Evolutionary conservation across 192 early-diverging fungal genomes (phyloP).

Genomic region (Mortierella antarctica): DNA sequence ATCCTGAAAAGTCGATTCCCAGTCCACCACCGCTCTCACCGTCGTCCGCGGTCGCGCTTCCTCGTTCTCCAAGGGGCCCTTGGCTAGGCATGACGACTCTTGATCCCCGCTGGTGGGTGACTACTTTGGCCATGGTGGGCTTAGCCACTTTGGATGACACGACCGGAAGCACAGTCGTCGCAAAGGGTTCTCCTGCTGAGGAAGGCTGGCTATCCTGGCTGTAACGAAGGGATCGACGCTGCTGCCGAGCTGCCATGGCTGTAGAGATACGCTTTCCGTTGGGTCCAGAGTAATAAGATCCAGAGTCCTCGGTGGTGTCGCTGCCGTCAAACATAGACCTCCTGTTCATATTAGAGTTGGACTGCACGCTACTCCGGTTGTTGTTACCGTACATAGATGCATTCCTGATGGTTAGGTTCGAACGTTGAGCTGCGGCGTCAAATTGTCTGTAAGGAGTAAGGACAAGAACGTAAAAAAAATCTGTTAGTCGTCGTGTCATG

Average conservation of each 20-base stretch:
- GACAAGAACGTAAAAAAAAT: slow-evolving; percentile 1
- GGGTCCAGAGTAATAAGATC: slow-evolving; percentile 21
- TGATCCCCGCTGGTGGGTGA: slow-evolving; percentile 27
- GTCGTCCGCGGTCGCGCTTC: not conserved
- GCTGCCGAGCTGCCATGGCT: slow-evolving; percentile 32
- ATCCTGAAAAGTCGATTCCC: slow-evolving; percentile 28
- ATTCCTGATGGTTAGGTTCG: slow-evolving; percentile 43
- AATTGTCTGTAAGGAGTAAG: slow-evolving; percentile 8
- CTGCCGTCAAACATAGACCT: slow-evolving; percentile 30
- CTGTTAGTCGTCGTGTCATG: too few species aligned
- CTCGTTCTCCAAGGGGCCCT: slow-evolving; percentile 3
- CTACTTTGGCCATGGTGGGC: slow-evolving; percentile 37
- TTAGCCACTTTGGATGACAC: slow-evolving; percentile 40
- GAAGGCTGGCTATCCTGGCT: slow-evolving; percentile 35
- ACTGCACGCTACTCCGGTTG: slow-evolving; percentile 1
- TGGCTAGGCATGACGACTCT: slow-evolving; percentile 7
- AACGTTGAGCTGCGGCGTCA: slow-evolving; percentile 17
- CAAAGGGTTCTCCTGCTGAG: slow-evolving; percentile 5
- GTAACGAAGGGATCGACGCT: slow-evolving; percentile 35
- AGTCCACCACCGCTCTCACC: slow-evolving; percentile 8
- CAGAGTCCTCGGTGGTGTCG: slow-evolving; percentile 36
- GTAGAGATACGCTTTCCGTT: slow-evolving; percentile 25
- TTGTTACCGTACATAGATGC: slow-evolving; percentile 25
- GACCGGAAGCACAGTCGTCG: slow-evolving; percentile 34
- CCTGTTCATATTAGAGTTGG: not conserved